Evolutionary conservation across 2,329 filamentous ascomycete genomes (phyloP).

Genomic region (Thelonectria blattea): DNA sequence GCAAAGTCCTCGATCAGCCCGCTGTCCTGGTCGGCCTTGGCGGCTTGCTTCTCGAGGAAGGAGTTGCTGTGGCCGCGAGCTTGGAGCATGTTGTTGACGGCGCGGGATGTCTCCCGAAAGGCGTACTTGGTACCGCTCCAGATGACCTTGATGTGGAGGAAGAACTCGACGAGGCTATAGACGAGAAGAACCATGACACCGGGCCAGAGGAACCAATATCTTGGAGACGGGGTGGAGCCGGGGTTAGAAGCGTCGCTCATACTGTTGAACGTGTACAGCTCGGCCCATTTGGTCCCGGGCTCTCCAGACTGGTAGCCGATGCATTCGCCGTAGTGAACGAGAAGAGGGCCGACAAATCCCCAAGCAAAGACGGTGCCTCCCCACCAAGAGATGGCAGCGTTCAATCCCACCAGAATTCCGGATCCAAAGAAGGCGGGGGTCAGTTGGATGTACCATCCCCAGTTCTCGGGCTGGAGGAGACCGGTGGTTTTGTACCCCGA

Average conservation of each 20-base stretch:
- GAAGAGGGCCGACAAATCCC: conserved; percentile 56
- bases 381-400: conserved; percentile 64
- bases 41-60: conserved; percentile 46
- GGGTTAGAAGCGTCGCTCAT: conserved; percentile 39
- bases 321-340: conserved; percentile 57
- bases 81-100: conserved; percentile 41
- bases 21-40: conserved; percentile 41
- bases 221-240: conserved; percentile 44
- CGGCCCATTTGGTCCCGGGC: conserved; percentile 39
- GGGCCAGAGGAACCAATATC: conserved; percentile 53
- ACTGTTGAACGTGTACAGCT: conserved; percentile 39
- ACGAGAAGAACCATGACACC: conserved; percentile 53
- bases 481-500: conserved; percentile 56
- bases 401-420: conserved; percentile 57
- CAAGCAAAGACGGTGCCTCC: conserved; percentile 61
- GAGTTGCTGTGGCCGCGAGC: conserved; percentile 40
- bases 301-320: conserved; percentile 49
- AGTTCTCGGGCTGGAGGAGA: conserved; percentile 59
- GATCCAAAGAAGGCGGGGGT: conserved; percentile 67
- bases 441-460: conserved; percentile 66
- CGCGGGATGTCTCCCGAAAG: conserved; percentile 39
- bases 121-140: conserved; percentile 45
- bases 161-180: conserved; percentile 49
- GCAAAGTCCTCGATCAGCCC: conserved; percentile 49
- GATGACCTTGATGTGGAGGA: conserved; percentile 48